These are phyloP conservation scores for Dactylellina cionopaga DNA, from an alignment of 2,329 filamentous ascomycete species.

Conservation along the genomic window DNA sequence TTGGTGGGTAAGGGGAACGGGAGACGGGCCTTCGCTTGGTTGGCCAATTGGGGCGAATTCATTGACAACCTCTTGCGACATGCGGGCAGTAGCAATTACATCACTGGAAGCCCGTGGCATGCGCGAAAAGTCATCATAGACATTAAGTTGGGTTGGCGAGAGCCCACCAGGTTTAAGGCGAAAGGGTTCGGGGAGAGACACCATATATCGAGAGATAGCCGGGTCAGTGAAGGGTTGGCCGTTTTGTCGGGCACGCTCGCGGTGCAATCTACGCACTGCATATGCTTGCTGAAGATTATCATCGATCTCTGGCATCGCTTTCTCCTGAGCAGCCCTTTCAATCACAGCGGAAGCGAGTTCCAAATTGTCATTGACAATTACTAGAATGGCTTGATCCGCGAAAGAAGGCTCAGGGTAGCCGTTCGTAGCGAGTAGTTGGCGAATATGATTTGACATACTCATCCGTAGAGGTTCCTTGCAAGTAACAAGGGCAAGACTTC, in stretches of 20 bases:
- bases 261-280: constrained; percentile 79
- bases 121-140: constrained; percentile 95
- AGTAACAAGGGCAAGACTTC: constrained; percentile 93
- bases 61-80: constrained; percentile 69
- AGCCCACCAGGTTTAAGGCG: constrained; percentile 83
- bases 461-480: constrained; percentile 96
- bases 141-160: constrained; percentile 90
- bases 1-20: constrained; percentile 62
- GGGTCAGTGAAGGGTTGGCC: constrained; percentile 86
- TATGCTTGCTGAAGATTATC: constrained; percentile 86
- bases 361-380: constrained; percentile 98
- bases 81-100: constrained; percentile 61
- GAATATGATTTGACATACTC: constrained; percentile 97
- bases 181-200: constrained; percentile 92
- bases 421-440: constrained; percentile 76
- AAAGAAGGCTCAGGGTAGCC: constrained; percentile 75
- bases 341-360: constrained; percentile 93
- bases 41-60: constrained; percentile 68
- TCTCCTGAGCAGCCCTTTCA: constrained; percentile 93
- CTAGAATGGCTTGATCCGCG: constrained; percentile 92
- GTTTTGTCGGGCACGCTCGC: constrained; percentile 67
- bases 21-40: constrained; percentile 40
- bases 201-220: constrained; percentile 86
- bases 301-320: constrained; percentile 92
- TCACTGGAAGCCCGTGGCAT: constrained; percentile 72